phyloP scores from a whole-genome alignment of 129 eudicot species.

The Centella asiatica region DNA sequence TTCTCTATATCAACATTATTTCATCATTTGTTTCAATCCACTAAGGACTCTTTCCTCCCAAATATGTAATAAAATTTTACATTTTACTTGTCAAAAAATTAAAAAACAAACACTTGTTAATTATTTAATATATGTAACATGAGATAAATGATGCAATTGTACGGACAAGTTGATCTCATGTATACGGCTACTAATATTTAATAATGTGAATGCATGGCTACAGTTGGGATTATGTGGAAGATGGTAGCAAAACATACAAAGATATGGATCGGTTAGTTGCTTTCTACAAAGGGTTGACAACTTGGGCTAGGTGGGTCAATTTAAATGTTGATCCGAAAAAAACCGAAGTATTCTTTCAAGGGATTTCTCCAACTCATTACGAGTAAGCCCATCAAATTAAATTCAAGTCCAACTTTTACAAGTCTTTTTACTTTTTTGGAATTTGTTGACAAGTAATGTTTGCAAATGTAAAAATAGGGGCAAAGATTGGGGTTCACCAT shows the following conservation, averaged over 20 bases:
- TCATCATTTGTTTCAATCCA: too few species aligned
- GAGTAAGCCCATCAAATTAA: constrained; percentile 9
- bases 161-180: too few species aligned
- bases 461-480: constrained; percentile 38
- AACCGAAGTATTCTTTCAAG: constrained; percentile 23
- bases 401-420: background rate
- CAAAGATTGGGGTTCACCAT: constrained; percentile 64
- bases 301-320: constrained; percentile 25
- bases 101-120: too few species aligned
- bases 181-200: too few species aligned
- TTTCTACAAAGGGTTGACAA: constrained; percentile 16
- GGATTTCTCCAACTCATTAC: constrained; percentile 19
- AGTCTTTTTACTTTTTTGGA: too few species aligned
- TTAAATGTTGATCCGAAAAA: constrained; percentile 14
- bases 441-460: too few species aligned
- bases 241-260: constrained; percentile 11
- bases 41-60: too few species aligned
- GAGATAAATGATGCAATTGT: too few species aligned
- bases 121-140: too few species aligned
- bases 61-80: too few species aligned
- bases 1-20: too few species aligned
- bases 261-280: constrained; percentile 26
- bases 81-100: too few species aligned
- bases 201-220: background rate
- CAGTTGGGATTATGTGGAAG: constrained; percentile 24